phyloP scores from a whole-genome alignment of 1,139 yeast species.

The Candida sanyaensis region DNA sequence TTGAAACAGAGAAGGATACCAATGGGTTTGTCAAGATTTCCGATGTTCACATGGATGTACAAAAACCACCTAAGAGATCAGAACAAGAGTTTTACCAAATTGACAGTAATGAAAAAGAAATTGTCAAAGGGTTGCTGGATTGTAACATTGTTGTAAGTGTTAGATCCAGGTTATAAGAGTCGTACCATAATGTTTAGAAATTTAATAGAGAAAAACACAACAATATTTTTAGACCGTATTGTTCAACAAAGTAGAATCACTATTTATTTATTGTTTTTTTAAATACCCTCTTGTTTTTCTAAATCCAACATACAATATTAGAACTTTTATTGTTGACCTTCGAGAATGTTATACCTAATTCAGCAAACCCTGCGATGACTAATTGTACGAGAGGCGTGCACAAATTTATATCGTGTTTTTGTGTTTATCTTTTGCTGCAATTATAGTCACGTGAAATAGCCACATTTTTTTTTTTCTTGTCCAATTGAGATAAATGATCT shows the following conservation, averaged over 20 bases:
- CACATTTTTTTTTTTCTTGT: not conserved
- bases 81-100: not conserved
- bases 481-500: not conserved
- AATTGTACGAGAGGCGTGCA: not conserved
- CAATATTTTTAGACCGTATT: too few relatives aligned
- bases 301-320: too few relatives aligned
- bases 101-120: not conserved
- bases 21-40: not conserved
- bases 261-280: too few relatives aligned
- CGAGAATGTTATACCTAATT: too few relatives aligned
- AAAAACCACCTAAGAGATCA: constrained; percentile 1
- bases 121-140: constrained; percentile 11
- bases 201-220: not conserved
- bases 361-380: too few relatives aligned
- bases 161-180: not conserved
- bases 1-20: constrained; percentile 2
- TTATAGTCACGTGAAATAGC: not conserved
- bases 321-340: too few relatives aligned
- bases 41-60: not conserved
- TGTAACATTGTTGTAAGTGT: constrained; percentile 14
- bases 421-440: not conserved
- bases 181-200: not conserved
- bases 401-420: not conserved
- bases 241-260: too few relatives aligned
- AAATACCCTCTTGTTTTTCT: too few relatives aligned